These are phyloP conservation scores for Populus tremula DNA, from an alignment of 345 rosid species.

Conservation along the genomic window DNA sequence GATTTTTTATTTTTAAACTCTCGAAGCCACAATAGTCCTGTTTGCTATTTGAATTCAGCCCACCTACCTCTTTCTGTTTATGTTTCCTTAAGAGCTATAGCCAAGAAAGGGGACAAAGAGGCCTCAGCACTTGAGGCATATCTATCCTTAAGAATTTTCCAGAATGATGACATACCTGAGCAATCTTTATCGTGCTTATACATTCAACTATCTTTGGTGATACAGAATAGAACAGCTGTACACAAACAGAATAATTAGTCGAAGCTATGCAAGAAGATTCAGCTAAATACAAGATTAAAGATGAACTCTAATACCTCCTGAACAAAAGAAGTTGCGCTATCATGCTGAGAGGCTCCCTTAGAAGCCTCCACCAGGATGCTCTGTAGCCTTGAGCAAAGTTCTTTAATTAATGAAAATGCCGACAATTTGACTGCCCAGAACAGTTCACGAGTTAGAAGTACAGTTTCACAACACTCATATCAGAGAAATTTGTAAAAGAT, in stretches of 20 bases:
- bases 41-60: neutral
- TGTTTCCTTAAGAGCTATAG: neutral
- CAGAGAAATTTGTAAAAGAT: slow-evolving; percentile 12
- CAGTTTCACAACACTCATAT: neutral
- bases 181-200: slow-evolving; percentile 74
- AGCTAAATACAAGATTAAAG: neutral
- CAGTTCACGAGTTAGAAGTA: slow-evolving; percentile 15
- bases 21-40: neutral
- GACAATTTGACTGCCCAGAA: slow-evolving; percentile 69
- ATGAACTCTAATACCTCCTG: slow-evolving; percentile 54
- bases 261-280: neutral
- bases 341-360: slow-evolving; percentile 31
- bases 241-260: slow-evolving; percentile 21
- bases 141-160: too few relatives aligned
- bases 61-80: neutral
- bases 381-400: slow-evolving; percentile 64
- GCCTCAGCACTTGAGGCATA: neutral
- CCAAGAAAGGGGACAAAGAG: neutral
- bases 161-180: slow-evolving; percentile 57
- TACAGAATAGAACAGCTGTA: slow-evolving; percentile 57
- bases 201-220: slow-evolving; percentile 64
- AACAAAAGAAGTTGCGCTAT: slow-evolving; percentile 37
- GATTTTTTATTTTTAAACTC: too few relatives aligned
- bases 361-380: slow-evolving; percentile 34
- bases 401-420: slow-evolving; percentile 59